Percentiles rank a stretch among this genome's conserved stretches.
phyloP scores from a whole-genome alignment of 352 stramenopile species.

The Globisporangium recalcitrans region DNA sequence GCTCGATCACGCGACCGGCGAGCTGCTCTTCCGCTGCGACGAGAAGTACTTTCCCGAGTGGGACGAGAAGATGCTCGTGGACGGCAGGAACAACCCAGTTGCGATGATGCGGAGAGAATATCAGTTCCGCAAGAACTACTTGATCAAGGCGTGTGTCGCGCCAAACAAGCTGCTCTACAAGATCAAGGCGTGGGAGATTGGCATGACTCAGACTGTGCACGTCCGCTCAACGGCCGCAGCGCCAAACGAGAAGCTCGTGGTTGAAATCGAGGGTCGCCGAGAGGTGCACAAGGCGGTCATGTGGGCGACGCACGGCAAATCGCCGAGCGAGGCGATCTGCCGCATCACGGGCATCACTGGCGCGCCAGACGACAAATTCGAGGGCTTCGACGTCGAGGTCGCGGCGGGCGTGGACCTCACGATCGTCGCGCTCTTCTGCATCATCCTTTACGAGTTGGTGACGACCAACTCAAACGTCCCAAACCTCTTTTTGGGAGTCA shows the following conservation, averaged over 20 bases:
- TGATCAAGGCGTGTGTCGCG: not conserved
- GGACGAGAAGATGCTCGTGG: not conserved
- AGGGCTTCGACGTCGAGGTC: not conserved
- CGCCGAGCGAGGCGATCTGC: not conserved
- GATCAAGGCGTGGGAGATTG: not conserved
- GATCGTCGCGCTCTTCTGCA: not conserved
- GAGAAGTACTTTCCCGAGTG: not conserved
- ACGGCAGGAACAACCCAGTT: not conserved
- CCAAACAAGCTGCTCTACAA: not conserved
- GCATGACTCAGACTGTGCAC: not conserved
- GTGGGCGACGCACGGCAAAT: not conserved
- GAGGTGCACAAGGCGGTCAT: not conserved
- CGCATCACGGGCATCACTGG: not conserved
- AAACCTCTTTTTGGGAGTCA: not conserved
- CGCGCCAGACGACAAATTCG: not conserved
- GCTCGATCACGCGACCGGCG: not conserved
- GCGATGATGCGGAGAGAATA: not conserved
- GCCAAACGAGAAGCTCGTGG: not conserved
- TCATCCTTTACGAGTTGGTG: not conserved
- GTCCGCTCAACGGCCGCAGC: not conserved
- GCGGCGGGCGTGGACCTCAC: not conserved
- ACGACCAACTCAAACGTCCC: not conserved
- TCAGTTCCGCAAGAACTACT: not conserved
- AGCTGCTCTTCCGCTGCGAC: not conserved
- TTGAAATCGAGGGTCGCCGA: not conserved